phyloP scores from a whole-genome alignment of 257 asterid genomes.

The Linderniella brevidens region DNA sequence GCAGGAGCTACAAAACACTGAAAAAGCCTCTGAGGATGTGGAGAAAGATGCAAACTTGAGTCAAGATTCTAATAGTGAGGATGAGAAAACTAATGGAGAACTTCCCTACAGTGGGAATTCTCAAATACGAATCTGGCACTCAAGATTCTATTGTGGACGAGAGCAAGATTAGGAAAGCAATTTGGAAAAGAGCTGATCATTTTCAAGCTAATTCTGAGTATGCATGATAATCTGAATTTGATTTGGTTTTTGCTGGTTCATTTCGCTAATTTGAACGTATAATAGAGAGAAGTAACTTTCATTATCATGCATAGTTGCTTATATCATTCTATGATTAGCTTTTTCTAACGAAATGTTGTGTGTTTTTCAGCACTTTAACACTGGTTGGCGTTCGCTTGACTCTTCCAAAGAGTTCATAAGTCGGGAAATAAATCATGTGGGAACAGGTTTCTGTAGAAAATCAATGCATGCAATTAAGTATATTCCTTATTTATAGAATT shows the following conservation, averaged over 20 bases:
- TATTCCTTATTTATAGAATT: conserved; percentile 3
- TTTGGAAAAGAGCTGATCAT: conserved; percentile 58
- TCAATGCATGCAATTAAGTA: conserved; percentile 6
- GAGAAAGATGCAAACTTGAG: conserved; percentile 13
- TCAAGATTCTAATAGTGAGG: conserved; percentile 21
- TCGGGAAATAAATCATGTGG: conserved; percentile 51
- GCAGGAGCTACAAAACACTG: conserved; percentile 43
- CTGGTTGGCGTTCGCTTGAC: conserved; percentile 69
- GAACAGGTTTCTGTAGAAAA: conserved; percentile 7
- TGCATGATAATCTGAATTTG: conserved; percentile 5
- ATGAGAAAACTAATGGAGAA: conserved; percentile 47
- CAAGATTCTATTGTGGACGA: conserved; percentile 31
- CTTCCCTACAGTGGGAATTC: conserved; percentile 83
- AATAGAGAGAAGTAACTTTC: not conserved
- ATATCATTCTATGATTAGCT: not conserved
- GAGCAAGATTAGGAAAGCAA: conserved; percentile 49
- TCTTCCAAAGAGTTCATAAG: conserved; percentile 59
- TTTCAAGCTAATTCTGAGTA: conserved; percentile 64
- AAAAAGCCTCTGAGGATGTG: conserved; percentile 16
- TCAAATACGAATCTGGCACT: conserved; percentile 32
- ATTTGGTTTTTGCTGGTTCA: not conserved
- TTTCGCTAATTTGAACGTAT: not conserved
- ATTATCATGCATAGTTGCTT: not conserved
- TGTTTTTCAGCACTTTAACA: conserved; percentile 38
- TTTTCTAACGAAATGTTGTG: conserved; percentile 6